Percentiles rank a stretch among this genome's conserved stretches.
phyloP scores from a whole-genome alignment of 345 rosid genomes.

The Raphanus sativus region DNA sequence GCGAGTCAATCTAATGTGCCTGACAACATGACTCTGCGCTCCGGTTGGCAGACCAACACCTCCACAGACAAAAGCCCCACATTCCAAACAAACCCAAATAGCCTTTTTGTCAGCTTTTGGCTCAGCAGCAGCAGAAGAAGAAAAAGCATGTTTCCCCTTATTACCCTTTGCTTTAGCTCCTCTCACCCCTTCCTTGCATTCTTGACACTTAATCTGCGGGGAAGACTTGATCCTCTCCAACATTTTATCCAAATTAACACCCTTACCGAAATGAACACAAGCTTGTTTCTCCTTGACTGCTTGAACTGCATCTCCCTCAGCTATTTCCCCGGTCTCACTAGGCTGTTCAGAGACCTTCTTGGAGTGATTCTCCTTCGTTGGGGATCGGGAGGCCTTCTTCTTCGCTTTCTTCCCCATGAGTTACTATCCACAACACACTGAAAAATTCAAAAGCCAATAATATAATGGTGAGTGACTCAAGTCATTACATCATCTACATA shows the following conservation, averaged over 20 bases:
- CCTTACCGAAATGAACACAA: slow-evolving; percentile 68
- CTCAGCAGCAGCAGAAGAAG: slow-evolving; percentile 38
- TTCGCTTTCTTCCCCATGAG: slow-evolving; percentile 86
- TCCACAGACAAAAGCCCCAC: slow-evolving; percentile 88
- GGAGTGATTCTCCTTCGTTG: slow-evolving; percentile 57
- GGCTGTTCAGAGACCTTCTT: slow-evolving; percentile 43
- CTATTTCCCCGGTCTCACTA: slow-evolving; percentile 34
- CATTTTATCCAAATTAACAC: slow-evolving; percentile 56
- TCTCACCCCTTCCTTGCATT: slow-evolving; percentile 66
- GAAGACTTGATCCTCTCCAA: slow-evolving; percentile 58
- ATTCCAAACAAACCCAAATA: slow-evolving; percentile 89
- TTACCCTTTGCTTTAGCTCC: slow-evolving; percentile 66
- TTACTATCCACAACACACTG: slow-evolving; percentile 38
- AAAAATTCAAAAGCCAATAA: slow-evolving; percentile 9
- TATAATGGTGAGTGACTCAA: slow-evolving; percentile 13
- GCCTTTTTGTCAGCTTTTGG: slow-evolving; percentile 63
- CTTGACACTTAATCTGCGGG: slow-evolving; percentile 61
- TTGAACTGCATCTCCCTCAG: slow-evolving; percentile 35
- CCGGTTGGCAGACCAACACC: slow-evolving; percentile 86
- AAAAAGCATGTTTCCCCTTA: slow-evolving; percentile 58
- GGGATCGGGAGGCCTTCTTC: slow-evolving; percentile 63
- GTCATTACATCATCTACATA: neutral
- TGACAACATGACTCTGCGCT: slow-evolving; percentile 69
- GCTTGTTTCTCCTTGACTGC: slow-evolving; percentile 46
- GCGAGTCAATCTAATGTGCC: slow-evolving; percentile 62